These are phyloP conservation scores for Senecio squalidus DNA, from an alignment of 140 eudicot species.

Conservation along the genomic window DNA sequence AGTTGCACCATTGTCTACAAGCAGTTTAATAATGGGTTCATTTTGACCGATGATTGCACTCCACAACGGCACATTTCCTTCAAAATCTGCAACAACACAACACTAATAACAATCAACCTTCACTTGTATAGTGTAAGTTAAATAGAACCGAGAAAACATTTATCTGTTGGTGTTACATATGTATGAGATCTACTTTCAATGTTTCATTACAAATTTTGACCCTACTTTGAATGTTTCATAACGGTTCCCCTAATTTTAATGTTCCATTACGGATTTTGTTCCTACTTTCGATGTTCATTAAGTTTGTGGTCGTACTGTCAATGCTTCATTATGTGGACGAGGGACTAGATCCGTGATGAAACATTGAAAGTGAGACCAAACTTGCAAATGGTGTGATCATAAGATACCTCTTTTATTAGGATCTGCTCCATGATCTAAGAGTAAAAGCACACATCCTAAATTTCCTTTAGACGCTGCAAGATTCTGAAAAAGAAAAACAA, in stretches of 20 bases:
- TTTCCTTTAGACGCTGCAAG: constrained; percentile 63
- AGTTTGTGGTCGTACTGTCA: no score
- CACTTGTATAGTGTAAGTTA: background rate
- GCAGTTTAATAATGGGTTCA: constrained; percentile 39
- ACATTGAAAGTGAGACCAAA: no score
- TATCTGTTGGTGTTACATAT: no score
- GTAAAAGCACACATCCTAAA: constrained; percentile 45
- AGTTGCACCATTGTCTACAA: constrained; percentile 58
- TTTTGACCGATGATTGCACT: constrained; percentile 58
- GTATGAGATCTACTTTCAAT: no score
- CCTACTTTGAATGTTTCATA: no score
- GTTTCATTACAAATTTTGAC: no score
- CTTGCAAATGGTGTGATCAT: background rate
- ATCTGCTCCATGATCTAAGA: constrained; percentile 70
- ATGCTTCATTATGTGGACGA: no score
- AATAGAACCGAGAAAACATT: no score
- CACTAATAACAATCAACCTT: background rate
- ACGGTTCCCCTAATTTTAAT: no score
- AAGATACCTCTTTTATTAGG: constrained; percentile 57
- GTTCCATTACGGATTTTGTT: no score
- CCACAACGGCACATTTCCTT: constrained; percentile 77
- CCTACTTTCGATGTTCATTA: no score
- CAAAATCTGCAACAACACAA: constrained; percentile 36
- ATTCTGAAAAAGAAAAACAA: constrained; percentile 36
- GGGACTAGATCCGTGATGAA: no score